These are phyloP conservation scores for Cyberlindnera maritima DNA, from an alignment of 805 yeast species.

Conservation along the genomic window DNA sequence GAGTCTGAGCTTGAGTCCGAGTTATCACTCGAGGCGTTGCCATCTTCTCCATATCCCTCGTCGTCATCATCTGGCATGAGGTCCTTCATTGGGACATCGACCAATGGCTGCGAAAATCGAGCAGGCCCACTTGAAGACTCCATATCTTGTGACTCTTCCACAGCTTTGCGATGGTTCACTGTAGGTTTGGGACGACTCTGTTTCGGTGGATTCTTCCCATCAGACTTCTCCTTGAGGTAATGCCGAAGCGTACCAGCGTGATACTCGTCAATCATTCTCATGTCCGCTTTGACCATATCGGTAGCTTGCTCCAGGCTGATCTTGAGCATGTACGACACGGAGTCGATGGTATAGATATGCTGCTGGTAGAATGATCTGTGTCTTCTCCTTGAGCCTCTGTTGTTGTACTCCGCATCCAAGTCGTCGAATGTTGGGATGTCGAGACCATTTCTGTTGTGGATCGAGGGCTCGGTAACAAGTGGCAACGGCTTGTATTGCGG, in stretches of 20 bases:
- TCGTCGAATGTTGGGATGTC: not conserved
- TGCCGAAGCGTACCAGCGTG: slow-evolving; percentile 26
- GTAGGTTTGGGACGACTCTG: not conserved
- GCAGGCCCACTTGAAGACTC: not conserved
- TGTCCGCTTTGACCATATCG: slow-evolving; percentile 21
- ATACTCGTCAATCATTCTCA: slow-evolving; percentile 27
- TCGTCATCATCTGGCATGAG: slow-evolving; percentile 11
- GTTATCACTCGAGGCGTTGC: not conserved
- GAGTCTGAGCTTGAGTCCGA: slow-evolving; percentile 20
- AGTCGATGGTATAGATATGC: slow-evolving; percentile 28
- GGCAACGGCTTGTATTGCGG: not conserved
- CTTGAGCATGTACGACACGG: slow-evolving; percentile 20
- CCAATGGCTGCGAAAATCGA: slow-evolving; percentile 1
- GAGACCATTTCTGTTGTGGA: not conserved
- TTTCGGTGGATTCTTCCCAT: not conserved
- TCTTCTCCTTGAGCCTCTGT: slow-evolving; percentile 17
- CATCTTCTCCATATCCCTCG: not conserved
- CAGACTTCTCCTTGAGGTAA: slow-evolving; percentile 6
- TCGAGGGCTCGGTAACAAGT: not conserved
- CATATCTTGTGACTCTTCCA: not conserved
- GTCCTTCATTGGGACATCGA: slow-evolving; percentile 2
- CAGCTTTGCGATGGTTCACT: not conserved
- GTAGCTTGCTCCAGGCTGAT: slow-evolving; percentile 21
- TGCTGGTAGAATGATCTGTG: slow-evolving; percentile 24
- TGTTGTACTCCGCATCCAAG: slow-evolving; percentile 1